Evolutionary conservation across 2,329 filamentous ascomycete genomes (phyloP), one percentile per base, ranked within the genome.

Genomic region (Chaetomium sp.): DNA sequence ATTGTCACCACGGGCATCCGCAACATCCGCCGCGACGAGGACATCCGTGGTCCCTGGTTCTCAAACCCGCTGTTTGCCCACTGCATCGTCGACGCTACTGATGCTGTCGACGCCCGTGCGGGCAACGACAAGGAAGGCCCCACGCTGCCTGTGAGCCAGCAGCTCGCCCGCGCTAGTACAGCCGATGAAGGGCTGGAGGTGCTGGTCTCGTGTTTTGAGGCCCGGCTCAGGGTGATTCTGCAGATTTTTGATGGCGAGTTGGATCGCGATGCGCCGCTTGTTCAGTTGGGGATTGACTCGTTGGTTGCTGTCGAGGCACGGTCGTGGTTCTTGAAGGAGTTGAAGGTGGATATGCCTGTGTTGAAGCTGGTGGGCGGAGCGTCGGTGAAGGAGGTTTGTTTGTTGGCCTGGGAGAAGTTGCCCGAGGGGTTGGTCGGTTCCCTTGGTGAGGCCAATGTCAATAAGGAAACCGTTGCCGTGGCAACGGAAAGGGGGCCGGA

Each of bases 321-420:
- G 2, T 66, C 70, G 5, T 79, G 77, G 76, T 76, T 78, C 54
- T 46, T 71, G 32, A 75, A 74, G 53, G 66, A 72, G 43, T 42
- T 77, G 0, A 56, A 70, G 0, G 63, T 72, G 1, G 71, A 77
- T 49, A 65, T 79, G 2, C 71, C 74, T 0, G 70, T 78, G 0
- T 61, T 78, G 6, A 74, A 74, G 54, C 66, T 79, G 27, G 57
- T 77, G 11, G 62, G 67, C 11, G 68, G 69, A 1, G 56, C 55
- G 2, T 43, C 54, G 8, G 37, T 38, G 8, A 8, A 38, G 37
- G 37, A 12, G 37, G 8, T 38, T 12, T 8, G 8, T 38, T 8
- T 9, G 8, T 38, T 9, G 8, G 37, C 37, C 12, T 8, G 8
- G 8, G 37, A 38, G 12, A 38, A 38, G 8, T 12, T 38, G 8